Conservation (phyloP, 257 asterid genomes). For the Cinchona pubescens region DNA sequence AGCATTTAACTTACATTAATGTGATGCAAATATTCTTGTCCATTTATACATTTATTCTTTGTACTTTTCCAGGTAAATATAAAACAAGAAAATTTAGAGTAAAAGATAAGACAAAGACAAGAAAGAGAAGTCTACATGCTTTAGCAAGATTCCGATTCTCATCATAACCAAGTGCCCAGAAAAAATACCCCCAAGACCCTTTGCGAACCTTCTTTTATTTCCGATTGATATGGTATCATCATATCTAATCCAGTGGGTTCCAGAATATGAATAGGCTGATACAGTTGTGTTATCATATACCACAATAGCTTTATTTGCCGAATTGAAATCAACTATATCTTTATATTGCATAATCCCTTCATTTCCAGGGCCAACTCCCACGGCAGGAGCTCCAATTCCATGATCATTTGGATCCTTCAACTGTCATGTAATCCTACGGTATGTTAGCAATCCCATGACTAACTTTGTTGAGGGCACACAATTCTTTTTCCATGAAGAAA, state of each 20-base stretch:
- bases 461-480: constrained; percentile 32
- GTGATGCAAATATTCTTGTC: neutral
- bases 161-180: constrained; percentile 65
- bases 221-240: constrained; percentile 43
- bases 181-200: constrained; percentile 59
- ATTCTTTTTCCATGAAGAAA: constrained; percentile 43
- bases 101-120: neutral
- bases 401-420: constrained; percentile 51
- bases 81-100: neutral
- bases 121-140: constrained; percentile 37
- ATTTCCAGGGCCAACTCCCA: constrained; percentile 51
- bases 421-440: constrained; percentile 62
- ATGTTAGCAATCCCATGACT: constrained; percentile 65
- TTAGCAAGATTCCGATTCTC: constrained; percentile 56
- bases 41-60: neutral
- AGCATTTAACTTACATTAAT: neutral
- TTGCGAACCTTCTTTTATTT: constrained; percentile 46
- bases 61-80: neutral
- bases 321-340: constrained; percentile 36
- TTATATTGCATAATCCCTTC: constrained; percentile 43
- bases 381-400: constrained; percentile 54
- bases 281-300: constrained; percentile 42
- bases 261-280: constrained; percentile 50
- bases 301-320: constrained; percentile 35
- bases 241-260: constrained; percentile 57